Evolutionary conservation across 108 stramenopile genomes (phyloP).

Genomic region (Cyclostephanos invisitatus): DNA sequence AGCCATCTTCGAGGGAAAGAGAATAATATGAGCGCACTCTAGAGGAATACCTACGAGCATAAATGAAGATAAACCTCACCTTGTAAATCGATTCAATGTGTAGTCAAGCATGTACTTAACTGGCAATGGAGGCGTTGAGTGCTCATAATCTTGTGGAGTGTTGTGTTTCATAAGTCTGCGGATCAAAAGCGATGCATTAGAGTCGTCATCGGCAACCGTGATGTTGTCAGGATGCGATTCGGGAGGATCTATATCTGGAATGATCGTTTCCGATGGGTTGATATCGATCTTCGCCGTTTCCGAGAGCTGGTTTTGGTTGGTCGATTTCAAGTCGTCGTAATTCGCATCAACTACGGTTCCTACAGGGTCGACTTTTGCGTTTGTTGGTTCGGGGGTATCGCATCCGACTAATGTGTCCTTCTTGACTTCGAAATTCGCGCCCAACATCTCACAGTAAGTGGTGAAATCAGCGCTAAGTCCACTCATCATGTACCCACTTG

Average conservation of each 20-base stretch:
- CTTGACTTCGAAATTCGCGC: background rate
- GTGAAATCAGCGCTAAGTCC: background rate
- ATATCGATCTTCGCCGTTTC: background rate
- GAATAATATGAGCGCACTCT: background rate
- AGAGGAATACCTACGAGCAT: background rate
- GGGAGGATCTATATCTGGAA: background rate
- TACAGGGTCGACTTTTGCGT: background rate
- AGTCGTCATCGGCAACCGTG: conserved; percentile 7
- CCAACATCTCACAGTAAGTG: conserved; percentile 2
- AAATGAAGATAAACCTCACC: background rate
- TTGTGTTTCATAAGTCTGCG: conserved; percentile 23
- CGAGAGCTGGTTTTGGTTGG: background rate
- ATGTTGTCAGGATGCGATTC: background rate
- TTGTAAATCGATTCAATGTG: conserved; percentile 73
- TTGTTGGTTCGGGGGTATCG: background rate
- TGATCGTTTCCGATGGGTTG: background rate
- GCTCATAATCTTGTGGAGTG: conserved; percentile 48
- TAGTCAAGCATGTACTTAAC: conserved; percentile 54
- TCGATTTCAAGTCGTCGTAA: background rate
- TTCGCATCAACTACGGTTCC: background rate
- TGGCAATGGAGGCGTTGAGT: conserved; percentile 26
- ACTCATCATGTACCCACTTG: background rate
- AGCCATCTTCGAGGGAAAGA: conserved; percentile 66
- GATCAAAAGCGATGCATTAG: conserved; percentile 27
- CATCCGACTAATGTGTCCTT: no score